Evolutionary conservation across 345 rosid genomes (phyloP).

Genomic region (Cardamine chenopodiifolia): DNA sequence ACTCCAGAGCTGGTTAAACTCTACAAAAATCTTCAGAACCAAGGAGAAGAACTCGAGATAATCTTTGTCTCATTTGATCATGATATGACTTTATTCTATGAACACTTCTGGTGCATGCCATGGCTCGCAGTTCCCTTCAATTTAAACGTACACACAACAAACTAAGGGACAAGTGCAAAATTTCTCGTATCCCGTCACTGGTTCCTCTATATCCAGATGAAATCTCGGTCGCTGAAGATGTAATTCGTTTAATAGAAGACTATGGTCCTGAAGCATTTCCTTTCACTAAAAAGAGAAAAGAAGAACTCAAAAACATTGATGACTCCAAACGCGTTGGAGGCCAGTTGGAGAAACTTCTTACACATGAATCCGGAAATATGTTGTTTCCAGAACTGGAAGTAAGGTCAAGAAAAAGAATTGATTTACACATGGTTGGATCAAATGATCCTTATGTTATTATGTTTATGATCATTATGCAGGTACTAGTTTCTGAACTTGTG

Average conservation of each 20-base stretch:
- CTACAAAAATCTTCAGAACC: constrained; percentile 48
- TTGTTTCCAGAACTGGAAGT: constrained; percentile 53
- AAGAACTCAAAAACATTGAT: constrained; percentile 62
- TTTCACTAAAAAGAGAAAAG: constrained; percentile 60
- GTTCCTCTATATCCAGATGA: constrained; percentile 56
- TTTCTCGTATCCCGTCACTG: constrained; percentile 65
- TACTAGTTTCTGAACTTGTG: constrained; percentile 55
- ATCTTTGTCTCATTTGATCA: constrained; percentile 73
- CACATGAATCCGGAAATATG: constrained; percentile 50
- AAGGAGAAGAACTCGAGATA: constrained; percentile 62
- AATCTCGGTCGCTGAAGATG: constrained; percentile 52
- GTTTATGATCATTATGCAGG: constrained; percentile 43
- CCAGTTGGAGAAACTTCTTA: constrained; percentile 58
- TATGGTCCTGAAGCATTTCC: constrained; percentile 77
- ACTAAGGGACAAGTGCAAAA: constrained; percentile 47
- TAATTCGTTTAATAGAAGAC: constrained; percentile 65
- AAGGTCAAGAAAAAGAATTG: constrained; percentile 45
- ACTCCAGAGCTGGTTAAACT: constrained; percentile 64
- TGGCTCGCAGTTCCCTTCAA: constrained; percentile 80
- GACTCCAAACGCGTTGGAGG: constrained; percentile 65
- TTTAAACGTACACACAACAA: constrained; percentile 45
- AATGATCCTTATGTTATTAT: constrained; percentile 8
- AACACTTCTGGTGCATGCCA: constrained; percentile 73
- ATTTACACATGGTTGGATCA: not conserved
- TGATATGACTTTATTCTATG: constrained; percentile 58